phyloP scores from a whole-genome alignment of 305 asterid genomes.

The Fraxinus nigra region DNA sequence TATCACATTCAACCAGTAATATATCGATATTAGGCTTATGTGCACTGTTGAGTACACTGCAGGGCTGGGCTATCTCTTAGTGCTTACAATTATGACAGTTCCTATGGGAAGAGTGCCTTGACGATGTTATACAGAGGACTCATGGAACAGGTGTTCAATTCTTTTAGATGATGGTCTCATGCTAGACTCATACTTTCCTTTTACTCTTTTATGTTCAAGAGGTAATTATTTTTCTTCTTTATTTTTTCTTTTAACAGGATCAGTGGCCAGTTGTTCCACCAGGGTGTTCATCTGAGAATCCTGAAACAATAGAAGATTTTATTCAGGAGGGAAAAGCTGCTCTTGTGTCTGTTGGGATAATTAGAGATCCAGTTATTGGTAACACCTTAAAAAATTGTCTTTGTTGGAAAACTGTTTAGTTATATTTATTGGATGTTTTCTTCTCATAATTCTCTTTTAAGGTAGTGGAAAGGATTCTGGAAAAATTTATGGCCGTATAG shows the following conservation, averaged over 20 bases:
- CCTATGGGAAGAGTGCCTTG: conserved; percentile 85
- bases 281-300: conserved; percentile 73
- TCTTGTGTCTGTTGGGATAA: conserved; percentile 86
- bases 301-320: conserved; percentile 65
- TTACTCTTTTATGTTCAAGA: conserved; percentile 4
- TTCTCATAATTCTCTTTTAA: conserved; percentile 30
- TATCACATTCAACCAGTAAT: background rate
- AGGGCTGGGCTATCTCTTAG: conserved; percentile 97
- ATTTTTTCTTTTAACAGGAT: conserved; percentile 49
- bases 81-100: conserved; percentile 92
- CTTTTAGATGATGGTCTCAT: conserved; percentile 21
- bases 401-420: background rate
- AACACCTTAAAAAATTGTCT: conserved; percentile 21
- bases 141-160: conserved; percentile 67
- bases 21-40: conserved; percentile 19
- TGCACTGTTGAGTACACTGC: conserved; percentile 35
- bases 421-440: conserved; percentile 17
- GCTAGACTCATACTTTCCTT: conserved; percentile 19
- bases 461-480: conserved; percentile 78
- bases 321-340: conserved; percentile 79
- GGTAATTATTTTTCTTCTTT: conserved; percentile 4
- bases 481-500: conserved; percentile 72
- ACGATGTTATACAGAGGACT: conserved; percentile 71
- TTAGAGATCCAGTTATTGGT: conserved; percentile 72
- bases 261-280: conserved; percentile 74